These are phyloP conservation scores for Fusarium mundagurra DNA, from an alignment of 2,329 filamentous ascomycete species.

Conservation along the genomic window DNA sequence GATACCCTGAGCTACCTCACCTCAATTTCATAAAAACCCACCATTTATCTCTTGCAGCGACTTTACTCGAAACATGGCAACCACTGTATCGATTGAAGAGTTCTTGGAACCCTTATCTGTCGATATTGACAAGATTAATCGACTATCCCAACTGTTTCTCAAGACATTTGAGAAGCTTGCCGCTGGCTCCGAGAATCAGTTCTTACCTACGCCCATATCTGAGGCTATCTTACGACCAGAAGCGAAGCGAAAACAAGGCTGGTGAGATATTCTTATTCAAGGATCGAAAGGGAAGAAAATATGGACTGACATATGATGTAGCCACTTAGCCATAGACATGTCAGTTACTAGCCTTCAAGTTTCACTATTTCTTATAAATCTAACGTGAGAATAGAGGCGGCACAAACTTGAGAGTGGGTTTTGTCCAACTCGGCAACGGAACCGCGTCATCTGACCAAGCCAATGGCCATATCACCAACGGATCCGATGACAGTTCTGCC, in stretches of 20 bases:
- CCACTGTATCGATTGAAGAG: slow-evolving; percentile 45
- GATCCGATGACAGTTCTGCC: slow-evolving; percentile 26
- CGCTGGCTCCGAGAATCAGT: slow-evolving; percentile 63
- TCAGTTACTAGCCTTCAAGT: slow-evolving; percentile 51
- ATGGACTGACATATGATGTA: slow-evolving; percentile 44
- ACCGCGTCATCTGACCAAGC: slow-evolving; percentile 27
- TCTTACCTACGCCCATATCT: slow-evolving; percentile 69
- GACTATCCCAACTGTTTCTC: slow-evolving; percentile 59
- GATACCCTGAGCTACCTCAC: slow-evolving; percentile 18
- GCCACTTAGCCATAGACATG: slow-evolving; percentile 73
- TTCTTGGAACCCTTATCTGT: slow-evolving; percentile 64
- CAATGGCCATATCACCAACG: slow-evolving; percentile 16
- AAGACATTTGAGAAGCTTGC: slow-evolving; percentile 61
- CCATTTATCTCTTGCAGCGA: not conserved
- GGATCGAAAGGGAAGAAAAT: not conserved
- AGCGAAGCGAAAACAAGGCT: slow-evolving; percentile 53
- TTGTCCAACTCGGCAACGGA: slow-evolving; percentile 67
- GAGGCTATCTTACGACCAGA: slow-evolving; percentile 65
- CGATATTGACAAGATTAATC: slow-evolving; percentile 56
- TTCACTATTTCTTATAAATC: not conserved
- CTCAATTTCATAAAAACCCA: not conserved
- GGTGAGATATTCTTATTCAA: slow-evolving; percentile 54
- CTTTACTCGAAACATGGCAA: slow-evolving; percentile 16
- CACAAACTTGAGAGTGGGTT: slow-evolving; percentile 74
- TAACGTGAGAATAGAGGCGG: slow-evolving; percentile 67